A percentile compares a stretch with the other conserved stretches of the same genome.
Conservation (phyloP, 2,329 filamentous ascomycete species). For the Ploettnerulaceae sp. region DNA sequence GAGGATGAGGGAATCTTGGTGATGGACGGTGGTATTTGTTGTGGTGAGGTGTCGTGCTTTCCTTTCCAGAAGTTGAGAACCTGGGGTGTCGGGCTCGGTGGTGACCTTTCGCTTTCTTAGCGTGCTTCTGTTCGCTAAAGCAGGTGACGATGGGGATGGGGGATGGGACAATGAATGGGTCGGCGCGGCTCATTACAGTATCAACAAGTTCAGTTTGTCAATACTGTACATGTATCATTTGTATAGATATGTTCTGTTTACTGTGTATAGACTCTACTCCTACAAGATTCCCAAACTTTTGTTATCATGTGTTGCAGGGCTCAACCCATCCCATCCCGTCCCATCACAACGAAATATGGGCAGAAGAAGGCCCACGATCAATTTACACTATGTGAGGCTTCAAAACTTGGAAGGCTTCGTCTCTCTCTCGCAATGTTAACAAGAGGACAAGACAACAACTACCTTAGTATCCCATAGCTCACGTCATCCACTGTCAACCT, state of each 20-base stretch:
- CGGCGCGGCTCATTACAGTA: background rate
- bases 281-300: no score
- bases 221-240: no score
- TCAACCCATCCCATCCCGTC: no score
- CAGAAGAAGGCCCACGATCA: background rate
- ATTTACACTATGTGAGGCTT: background rate
- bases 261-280: no score
- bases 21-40: conserved; percentile 14
- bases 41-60: conserved; percentile 8
- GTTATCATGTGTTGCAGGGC: no score
- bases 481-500: conserved; percentile 10
- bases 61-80: conserved; percentile 4
- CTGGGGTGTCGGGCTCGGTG: background rate
- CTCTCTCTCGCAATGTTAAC: background rate
- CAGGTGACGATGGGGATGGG: background rate
- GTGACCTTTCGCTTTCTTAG: background rate
- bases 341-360: background rate
- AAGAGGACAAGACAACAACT: background rate
- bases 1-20: conserved; percentile 8
- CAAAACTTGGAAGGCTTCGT: background rate
- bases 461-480: conserved; percentile 3
- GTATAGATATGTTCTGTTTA: no score
- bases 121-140: background rate
- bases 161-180: background rate
- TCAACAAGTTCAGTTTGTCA: background rate